Evolutionary conservation across 2,329 filamentous ascomycete species (phyloP), one percentile per base, ranked within the genome.

Genomic region (Rachicladosporium sp.): DNA sequence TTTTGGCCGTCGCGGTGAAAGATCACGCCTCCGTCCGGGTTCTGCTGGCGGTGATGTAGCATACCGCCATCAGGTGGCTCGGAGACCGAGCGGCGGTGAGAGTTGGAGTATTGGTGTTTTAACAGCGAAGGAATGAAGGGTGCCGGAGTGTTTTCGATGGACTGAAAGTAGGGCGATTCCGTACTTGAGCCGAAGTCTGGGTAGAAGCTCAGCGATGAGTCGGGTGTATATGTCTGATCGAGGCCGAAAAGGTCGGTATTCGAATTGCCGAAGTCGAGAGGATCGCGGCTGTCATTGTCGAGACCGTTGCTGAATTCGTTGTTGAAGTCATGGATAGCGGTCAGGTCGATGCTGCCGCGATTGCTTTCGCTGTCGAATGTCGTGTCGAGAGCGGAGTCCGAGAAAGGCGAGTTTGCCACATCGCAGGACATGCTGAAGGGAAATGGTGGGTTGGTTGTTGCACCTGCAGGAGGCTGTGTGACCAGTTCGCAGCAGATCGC

Each of bases 51-150:
- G 7, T 38, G 31, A 10, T 42, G 35, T 27, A 35, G 42, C 29
- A 40, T 33, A 10, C 38, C 39, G 5, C 43, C 37, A 27, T 44
- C 47, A 35, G 50, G 48, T 23, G 50, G 50, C 33, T 52, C 50
- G 11, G 50, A 52, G 12, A 52, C 45, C 3, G 50, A 52, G 19
- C 50, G 50, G 15, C 50, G 49, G 31, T 48, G 49, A 19, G 37
- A 36, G 23, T 43, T 31, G 30, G 45, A 37, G 29, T 40, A 42
- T 19, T 34, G 29, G 21, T 11, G 35, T n/a, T 27, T 23, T 10
- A 38, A n/a, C 11, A 23, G 32, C 12, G 36, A 38, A 40, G 33
- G 40, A 38, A 38, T 46, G 27, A 23, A 13, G 4, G 35, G 23
- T 33, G 38, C 42, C 31, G 11, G 46, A 37, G 29, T 40, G 33